phyloP scores from a whole-genome alignment of 495 filamentous ascomycete species.

The Thozetella sp. region DNA sequence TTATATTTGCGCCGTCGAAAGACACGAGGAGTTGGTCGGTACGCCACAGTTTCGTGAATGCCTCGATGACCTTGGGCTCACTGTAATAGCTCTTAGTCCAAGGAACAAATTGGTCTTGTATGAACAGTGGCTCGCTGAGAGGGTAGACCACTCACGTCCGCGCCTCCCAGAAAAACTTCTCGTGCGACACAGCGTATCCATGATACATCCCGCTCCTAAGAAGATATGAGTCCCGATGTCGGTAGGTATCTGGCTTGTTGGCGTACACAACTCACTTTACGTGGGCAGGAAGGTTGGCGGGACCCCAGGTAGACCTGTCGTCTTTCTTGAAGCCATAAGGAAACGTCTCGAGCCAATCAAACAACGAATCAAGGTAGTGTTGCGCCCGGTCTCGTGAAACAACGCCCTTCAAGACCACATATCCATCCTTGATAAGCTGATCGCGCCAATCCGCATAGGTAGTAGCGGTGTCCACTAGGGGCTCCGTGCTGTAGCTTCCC shows the following conservation, averaged over 20 bases:
- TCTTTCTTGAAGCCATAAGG: constrained; percentile 38
- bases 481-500: too few relatives aligned
- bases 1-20: constrained; percentile 45
- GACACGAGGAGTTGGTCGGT: constrained; percentile 45
- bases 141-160: too few relatives aligned
- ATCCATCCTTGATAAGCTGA: constrained; percentile 38
- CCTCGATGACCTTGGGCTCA: constrained; percentile 40
- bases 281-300: constrained; percentile 36
- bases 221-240: too few relatives aligned
- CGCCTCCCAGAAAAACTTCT: constrained; percentile 43
- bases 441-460: constrained; percentile 12
- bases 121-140: too few relatives aligned
- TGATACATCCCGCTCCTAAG: too few relatives aligned
- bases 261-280: too few relatives aligned
- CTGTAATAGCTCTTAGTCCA: too few relatives aligned
- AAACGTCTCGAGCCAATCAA: too few relatives aligned
- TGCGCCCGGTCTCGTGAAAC: constrained; percentile 38
- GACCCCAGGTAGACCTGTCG: constrained; percentile 34
- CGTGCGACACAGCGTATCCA: constrained; percentile 48
- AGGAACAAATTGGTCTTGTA: too few relatives aligned
- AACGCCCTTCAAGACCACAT: constrained; percentile 45
- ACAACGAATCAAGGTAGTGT: too few relatives aligned
- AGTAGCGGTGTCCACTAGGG: too few relatives aligned
- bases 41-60: constrained; percentile 41
- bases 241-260: too few relatives aligned